Evolutionary conservation across 495 filamentous ascomycete genomes (phyloP), one percentile per base, ranked within the genome.

Genomic region (Xylaria palmicola): DNA sequence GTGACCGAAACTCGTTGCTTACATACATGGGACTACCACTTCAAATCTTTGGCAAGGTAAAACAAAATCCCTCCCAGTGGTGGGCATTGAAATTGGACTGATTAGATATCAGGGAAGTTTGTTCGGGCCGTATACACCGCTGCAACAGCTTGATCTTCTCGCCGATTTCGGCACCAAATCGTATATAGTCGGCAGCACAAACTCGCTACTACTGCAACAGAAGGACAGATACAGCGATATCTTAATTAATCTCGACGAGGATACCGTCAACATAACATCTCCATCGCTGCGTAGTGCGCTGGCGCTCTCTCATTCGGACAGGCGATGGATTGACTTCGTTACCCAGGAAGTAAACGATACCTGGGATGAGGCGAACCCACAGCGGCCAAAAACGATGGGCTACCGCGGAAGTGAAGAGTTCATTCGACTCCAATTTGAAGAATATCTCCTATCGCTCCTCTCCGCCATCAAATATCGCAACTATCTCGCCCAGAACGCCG

Each of bases 341-440:
- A 92, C 92, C 8, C 91, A 95, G 71, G 89, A 91, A 43, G 90
- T 98, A 34, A 90, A 91, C 66, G 93, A 97, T 59, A 97, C 93
- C 1, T 98, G 94, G 94, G 93, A 98, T 74, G 91, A 96, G 37
- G 78, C 85, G 6, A 92, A 98, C 73, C 94, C 94, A 6, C 81
- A 86, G 51, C 85, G 89, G 41, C 94, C 94, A 15, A 96, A 92
- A 65, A 96, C 92, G 6, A 88, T 96, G 79, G 93, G 93, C 17
- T 98, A 97, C 69, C 88, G 91, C 65, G 94, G 94, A 52, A 97
- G 93, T 60, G 94, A 98, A 77, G 95, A 98, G 70, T 98, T 97
- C 71, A 98, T 98, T 67, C 85, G 94, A 19, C 84, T 98, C 6
- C 94, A 98, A 67, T 98, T 98, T 61, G 94, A 98, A 77, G 95